Conservation (phyloP, 345 rosid genomes). For the Linum lewisii region DNA sequence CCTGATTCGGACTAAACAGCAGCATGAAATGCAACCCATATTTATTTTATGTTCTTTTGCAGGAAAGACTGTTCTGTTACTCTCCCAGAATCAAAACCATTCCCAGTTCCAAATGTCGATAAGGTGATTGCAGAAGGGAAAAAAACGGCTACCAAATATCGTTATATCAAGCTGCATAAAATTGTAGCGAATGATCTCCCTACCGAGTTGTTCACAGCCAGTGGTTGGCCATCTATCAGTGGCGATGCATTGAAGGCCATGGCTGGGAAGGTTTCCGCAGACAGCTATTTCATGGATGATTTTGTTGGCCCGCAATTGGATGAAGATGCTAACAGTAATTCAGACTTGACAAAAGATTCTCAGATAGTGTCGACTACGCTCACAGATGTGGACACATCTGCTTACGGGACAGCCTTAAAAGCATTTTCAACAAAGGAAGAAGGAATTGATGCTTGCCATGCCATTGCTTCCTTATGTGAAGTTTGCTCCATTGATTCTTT, state of each 20-base stretch:
- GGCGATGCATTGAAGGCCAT: slow-evolving; percentile 65
- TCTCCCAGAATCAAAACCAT: slow-evolving; percentile 38
- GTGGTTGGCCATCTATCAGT: slow-evolving; percentile 83
- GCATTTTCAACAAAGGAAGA: slow-evolving; percentile 46
- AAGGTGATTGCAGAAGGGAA: slow-evolving; percentile 80
- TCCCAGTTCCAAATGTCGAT: slow-evolving; percentile 69
- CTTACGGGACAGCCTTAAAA: slow-evolving; percentile 40
- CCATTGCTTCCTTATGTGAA: slow-evolving; percentile 88
- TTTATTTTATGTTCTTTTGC: slow-evolving; percentile 16
- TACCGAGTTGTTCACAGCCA: slow-evolving; percentile 55
- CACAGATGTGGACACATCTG: slow-evolving; percentile 35
- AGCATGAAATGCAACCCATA: background rate
- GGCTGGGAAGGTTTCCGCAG: slow-evolving; percentile 77
- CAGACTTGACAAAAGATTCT: slow-evolving; percentile 14
- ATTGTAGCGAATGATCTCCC: slow-evolving; percentile 34
- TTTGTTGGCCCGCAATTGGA: slow-evolving; percentile 24
- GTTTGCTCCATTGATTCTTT: slow-evolving; percentile 84
- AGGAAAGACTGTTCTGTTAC: slow-evolving; percentile 35
- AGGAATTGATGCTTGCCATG: slow-evolving; percentile 84
- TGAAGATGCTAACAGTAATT: slow-evolving; percentile 19
- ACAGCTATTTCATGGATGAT: slow-evolving; percentile 37
- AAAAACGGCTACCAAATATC: slow-evolving; percentile 56
- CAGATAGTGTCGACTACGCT: slow-evolving; percentile 13
- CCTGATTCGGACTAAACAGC: background rate
- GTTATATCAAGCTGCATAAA: slow-evolving; percentile 47